Evolutionary conservation across 129 eudicot genomes (phyloP), one percentile per base, ranked within the genome.

Genomic region (Centella asiatica): DNA sequence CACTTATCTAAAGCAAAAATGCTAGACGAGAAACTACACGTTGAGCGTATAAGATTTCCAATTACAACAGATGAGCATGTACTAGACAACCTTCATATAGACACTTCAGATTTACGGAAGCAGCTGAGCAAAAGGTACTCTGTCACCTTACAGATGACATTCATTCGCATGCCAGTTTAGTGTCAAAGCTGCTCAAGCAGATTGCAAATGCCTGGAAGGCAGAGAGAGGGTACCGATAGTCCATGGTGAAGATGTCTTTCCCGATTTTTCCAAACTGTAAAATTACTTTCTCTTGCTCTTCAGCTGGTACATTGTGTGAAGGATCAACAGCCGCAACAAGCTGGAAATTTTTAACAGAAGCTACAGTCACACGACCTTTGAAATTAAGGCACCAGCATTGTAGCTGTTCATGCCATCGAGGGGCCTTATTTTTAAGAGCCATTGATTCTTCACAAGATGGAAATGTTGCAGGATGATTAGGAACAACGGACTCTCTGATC

Each of bases 121-220:
- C 19, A 37, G 46, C 32, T 36, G 22, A 37, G 49, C 5, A 37
- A 20, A 36, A 24, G 33, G 48, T 60, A 32, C 33, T 60, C 24
- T 34, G 13, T 8, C 27, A 23, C 33, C 65, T 36, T 25, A 17
- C 25, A 13, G 27, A 44, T 22, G 28, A 24, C 51, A 25, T n/a
- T 90, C 81, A 90, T 77, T 90, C 97, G 61, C 97, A 90, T n/a
- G 95, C 97, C 12, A 93, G 95, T 69, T 90, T 90, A 52, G 95
- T 90, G 74, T 90, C 97, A 59, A 90, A 90, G 83, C 97, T 90
- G 78, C 95, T 90, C 66, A 90, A 79, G 71, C 97, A 90, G 6
- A 90, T 81, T 2, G 97, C 94, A 73, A 90, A 90, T 52, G 97
- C 97, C 71, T 90, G 97, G 72, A 79, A 90, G n/a, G 95, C 95